A percentile compares a stretch with the other conserved stretches of the same genome.
These are phyloP conservation scores for Trichocomaceae sp. DNA, from an alignment of 2,329 filamentous ascomycete genomes.

Conservation along the genomic window DNA sequence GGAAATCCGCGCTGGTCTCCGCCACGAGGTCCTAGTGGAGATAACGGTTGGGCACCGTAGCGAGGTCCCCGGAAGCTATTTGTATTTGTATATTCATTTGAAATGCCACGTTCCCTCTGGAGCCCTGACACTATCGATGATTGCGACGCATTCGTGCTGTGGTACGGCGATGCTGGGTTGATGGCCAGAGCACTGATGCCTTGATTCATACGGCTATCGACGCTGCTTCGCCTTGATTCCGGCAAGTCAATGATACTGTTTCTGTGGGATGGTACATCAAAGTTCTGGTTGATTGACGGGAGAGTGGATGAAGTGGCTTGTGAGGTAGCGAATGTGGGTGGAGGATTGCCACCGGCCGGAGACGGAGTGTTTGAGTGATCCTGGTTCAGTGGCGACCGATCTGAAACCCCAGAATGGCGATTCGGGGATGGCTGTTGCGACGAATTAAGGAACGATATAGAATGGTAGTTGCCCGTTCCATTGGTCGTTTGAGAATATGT, in stretches of 20 bases:
- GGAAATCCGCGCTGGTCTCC: conserved; percentile 38
- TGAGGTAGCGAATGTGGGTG: conserved; percentile 32
- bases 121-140: conserved; percentile 40
- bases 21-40: conserved; percentile 34
- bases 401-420: conserved; percentile 30
- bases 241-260: conserved; percentile 36
- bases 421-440: conserved; percentile 41
- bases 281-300: conserved; percentile 55
- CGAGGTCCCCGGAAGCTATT: conserved; percentile 34
- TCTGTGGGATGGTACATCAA: conserved; percentile 45
- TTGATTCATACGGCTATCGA: conserved; percentile 46
- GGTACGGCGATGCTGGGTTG: conserved; percentile 43
- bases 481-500: conserved; percentile 44
- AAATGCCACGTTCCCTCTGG: conserved; percentile 39
- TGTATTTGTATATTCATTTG: conserved; percentile 30
- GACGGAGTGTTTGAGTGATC: conserved; percentile 34
- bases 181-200: conserved; percentile 44
- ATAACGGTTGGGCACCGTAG: conserved; percentile 37
- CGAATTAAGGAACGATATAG: conserved; percentile 38
- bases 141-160: conserved; percentile 42
- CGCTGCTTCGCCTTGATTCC: conserved; percentile 44
- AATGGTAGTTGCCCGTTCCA: conserved; percentile 38
- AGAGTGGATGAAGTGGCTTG: conserved; percentile 39
- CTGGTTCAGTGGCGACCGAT: conserved; percentile 36
- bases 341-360: conserved; percentile 34